Conservation (phyloP, 2,329 filamentous ascomycete species). For the Botrytis cinerea region DNA sequence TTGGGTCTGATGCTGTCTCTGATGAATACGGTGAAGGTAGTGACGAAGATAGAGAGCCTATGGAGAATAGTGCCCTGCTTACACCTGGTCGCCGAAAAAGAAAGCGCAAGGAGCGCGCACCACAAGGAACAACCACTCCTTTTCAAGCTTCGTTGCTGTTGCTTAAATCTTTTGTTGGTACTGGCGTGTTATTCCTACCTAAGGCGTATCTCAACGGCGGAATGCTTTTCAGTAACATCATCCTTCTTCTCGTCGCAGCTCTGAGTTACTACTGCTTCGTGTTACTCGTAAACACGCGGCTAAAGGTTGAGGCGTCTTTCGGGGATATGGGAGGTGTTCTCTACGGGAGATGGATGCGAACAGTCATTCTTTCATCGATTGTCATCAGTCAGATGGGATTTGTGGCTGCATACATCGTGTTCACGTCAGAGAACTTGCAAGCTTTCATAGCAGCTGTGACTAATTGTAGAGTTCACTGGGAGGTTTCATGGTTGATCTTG, state of each 20-base stretch:
- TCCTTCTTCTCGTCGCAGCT: slow-evolving; percentile 80
- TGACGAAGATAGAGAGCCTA: slow-evolving; percentile 73
- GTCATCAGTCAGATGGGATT: slow-evolving; percentile 96
- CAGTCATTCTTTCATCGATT: slow-evolving; percentile 84
- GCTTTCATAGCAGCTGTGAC: slow-evolving; percentile 92
- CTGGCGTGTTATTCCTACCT: slow-evolving; percentile 89
- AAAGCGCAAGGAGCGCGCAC: slow-evolving; percentile 72
- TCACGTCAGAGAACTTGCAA: slow-evolving; percentile 92
- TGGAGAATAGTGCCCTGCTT: slow-evolving; percentile 83
- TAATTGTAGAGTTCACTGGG: slow-evolving; percentile 80
- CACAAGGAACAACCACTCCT: slow-evolving; percentile 74
- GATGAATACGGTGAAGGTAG: slow-evolving; percentile 57
- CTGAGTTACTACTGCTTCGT: slow-evolving; percentile 98
- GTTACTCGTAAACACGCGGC: slow-evolving; percentile 80
- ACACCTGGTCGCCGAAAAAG: slow-evolving; percentile 73
- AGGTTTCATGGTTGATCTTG: slow-evolving; percentile 86
- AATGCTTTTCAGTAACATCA: slow-evolving; percentile 93
- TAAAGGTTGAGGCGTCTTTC: slow-evolving; percentile 90
- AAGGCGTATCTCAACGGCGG: slow-evolving; percentile 93
- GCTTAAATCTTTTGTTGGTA: slow-evolving; percentile 97
- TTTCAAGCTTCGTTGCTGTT: slow-evolving; percentile 80
- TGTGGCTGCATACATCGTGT: slow-evolving; percentile 93
- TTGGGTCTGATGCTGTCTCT: slow-evolving; percentile 72
- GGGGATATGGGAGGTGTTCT: slow-evolving; percentile 93
- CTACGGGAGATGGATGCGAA: slow-evolving; percentile 88